Evolutionary conservation across 1,139 yeast genomes (phyloP), one percentile per base, ranked within the genome.

Genomic region (Lodderomyces parapsilosis): DNA sequence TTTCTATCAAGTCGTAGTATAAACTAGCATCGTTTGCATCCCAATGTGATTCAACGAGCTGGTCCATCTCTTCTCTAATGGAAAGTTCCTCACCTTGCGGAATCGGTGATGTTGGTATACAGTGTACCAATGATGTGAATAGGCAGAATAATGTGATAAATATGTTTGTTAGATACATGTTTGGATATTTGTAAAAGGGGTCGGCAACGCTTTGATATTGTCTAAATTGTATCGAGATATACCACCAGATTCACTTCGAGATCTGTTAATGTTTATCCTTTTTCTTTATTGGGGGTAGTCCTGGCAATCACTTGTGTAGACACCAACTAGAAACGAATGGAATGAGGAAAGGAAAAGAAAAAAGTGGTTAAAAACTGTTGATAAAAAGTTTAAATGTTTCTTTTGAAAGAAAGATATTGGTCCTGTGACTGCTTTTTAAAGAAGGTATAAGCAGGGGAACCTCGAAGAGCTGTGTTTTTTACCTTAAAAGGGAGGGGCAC

Each of bases 71-170:
- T 38, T 44, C 46, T 41, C 27, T 34, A 14, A 60, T 41, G 18
- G 54, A 56, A 41, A 58, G 58, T 28, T 49, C 43, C 23, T 57
- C 27, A 18, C 54, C 55, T 14, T 50, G 51, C 9, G 65, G 60
- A n/a, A 49, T 36, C 25, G 54, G 56, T 28, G 53, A 55, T 19
- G 46, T 31, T n/a, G 63, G 62, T 25, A 53, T 13, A 33, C 46
- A 35, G 28, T 41, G 28, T 4, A 39, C 46, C 19, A 43, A 11
- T 33, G 49, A 32, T 19, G 40, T 32, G 11, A 42, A 17, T 17
- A 45, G 42, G 38, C 43, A 39, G n/a, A 44, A 28, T 9, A 40
- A 15, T 39, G 42, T 32, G 15, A 36, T 15, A 30, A 43, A 30
- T 19, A 40, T 40, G 28, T 43, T 32, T 14, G 15, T 14, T 17